Evolutionary conservation across 75 land plant genomes (phyloP).

Genomic region (Pinus taeda): DNA sequence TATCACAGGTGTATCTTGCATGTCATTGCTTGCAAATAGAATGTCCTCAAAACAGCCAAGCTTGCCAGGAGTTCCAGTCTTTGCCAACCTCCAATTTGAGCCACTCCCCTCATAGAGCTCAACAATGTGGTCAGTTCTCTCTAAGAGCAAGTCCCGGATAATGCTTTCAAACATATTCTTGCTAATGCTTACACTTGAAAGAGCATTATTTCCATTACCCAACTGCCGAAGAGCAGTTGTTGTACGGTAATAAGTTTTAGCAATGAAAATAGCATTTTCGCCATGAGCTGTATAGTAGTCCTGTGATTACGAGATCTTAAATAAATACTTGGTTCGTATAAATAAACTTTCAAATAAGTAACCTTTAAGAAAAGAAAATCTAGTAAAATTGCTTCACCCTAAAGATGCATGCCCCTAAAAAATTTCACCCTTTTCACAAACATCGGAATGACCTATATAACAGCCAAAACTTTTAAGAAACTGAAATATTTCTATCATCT

Average conservation of each 20-base stretch:
- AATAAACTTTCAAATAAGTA: not conserved
- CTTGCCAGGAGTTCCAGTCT: constrained; percentile 90
- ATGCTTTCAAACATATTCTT: constrained; percentile 95
- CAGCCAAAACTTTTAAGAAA: not conserved
- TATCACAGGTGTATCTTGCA: constrained; percentile 93
- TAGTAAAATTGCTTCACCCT: not conserved
- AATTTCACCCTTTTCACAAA: not conserved
- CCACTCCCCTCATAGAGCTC: constrained; percentile 98
- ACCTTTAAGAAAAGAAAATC: not conserved
- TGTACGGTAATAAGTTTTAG: constrained; percentile 86
- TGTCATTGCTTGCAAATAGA: constrained; percentile 94
- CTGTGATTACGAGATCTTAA: constrained; percentile 25
- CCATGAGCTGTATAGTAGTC: constrained; percentile 98
- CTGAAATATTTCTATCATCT: not conserved
- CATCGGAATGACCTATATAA: not conserved
- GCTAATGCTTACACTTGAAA: constrained; percentile 85
- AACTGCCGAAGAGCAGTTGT: constrained; percentile 81
- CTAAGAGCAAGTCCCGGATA: constrained; percentile 85
- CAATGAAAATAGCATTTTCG: constrained; percentile 90
- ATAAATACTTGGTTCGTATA: not conserved
- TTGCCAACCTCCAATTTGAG: constrained; percentile 84
- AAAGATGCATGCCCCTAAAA: not conserved
- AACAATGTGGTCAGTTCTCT: constrained; percentile 83
- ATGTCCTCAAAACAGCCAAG: constrained; percentile 91
- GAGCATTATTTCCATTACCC: constrained; percentile 65